A percentile compares a stretch with the other conserved stretches of the same genome.
phyloP scores from a whole-genome alignment of 225 moss, liverwort and hornwort genomes.

The Physcomitrellopsis africana region DNA sequence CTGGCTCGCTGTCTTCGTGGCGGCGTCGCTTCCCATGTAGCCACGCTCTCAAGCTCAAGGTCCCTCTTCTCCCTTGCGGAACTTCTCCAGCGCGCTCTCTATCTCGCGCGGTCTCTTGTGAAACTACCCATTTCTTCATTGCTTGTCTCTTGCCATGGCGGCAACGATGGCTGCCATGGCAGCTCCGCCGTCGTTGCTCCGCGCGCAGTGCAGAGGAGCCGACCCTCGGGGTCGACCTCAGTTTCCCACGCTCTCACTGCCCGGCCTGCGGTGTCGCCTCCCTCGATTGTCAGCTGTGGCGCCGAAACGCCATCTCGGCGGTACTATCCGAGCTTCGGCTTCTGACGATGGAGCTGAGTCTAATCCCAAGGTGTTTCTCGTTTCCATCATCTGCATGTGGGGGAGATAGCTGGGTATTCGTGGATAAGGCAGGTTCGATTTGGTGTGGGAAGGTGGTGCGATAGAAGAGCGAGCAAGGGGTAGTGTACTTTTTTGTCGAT shows the following conservation, averaged over 20 bases:
- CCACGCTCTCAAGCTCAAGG: too few species aligned
- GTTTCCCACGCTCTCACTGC: not conserved
- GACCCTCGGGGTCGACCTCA: not conserved
- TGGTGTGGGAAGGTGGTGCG: too few species aligned
- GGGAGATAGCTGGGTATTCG: not conserved
- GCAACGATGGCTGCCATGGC: conserved; percentile 60
- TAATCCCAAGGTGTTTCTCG: conserved; percentile 35
- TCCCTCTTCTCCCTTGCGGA: too few species aligned
- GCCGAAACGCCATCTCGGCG: conserved; percentile 24
- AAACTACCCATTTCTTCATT: too few species aligned
- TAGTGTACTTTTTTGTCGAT: not conserved
- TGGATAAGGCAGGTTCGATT: too few species aligned
- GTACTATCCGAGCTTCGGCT: conserved; percentile 30
- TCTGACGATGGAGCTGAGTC: conserved; percentile 53
- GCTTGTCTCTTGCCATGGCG: conserved; percentile 45
- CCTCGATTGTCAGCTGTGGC: conserved; percentile 12
- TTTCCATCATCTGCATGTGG: not conserved
- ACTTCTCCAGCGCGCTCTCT: not conserved
- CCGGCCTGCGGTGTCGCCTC: conserved; percentile 21
- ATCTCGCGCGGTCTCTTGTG: not conserved
- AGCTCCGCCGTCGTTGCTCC: conserved; percentile 34
- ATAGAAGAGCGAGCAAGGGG: too few species aligned
- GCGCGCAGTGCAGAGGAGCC: not conserved
- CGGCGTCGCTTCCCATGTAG: too few species aligned
- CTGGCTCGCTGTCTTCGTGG: too few species aligned